These are phyloP conservation scores for Daldinia childiae DNA, from an alignment of 495 filamentous ascomycete genomes.

Conservation along the genomic window DNA sequence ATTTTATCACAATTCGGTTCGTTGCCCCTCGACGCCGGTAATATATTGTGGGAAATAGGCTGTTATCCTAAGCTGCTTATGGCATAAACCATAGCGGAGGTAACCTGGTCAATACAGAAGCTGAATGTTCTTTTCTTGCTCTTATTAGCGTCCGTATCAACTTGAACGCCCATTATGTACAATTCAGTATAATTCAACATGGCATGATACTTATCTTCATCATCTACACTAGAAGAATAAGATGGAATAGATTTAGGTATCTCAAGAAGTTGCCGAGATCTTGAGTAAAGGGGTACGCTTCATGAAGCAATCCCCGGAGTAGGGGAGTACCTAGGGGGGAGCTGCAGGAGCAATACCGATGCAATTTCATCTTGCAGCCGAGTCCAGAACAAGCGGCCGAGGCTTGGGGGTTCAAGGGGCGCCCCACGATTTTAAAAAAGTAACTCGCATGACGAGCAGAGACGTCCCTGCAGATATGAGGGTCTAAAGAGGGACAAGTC, in stretches of 20 bases:
- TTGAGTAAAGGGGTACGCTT: conserved; percentile 12
- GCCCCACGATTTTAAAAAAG: conserved; percentile 43
- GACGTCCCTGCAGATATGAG: conserved; percentile 9
- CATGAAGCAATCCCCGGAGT: conserved; percentile 30
- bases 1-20: conserved; percentile 16
- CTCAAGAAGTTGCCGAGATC: not conserved
- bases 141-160: not conserved
- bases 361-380: conserved; percentile 46
- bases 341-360: conserved; percentile 46
- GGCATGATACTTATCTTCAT: not conserved
- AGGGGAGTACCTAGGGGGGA: conserved; percentile 19
- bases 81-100: conserved; percentile 37
- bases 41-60: conserved; percentile 39
- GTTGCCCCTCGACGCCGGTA: conserved; percentile 28
- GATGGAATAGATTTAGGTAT: not conserved
- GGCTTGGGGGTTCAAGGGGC: conserved; percentile 36
- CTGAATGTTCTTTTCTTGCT: conserved; percentile 1
- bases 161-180: not conserved
- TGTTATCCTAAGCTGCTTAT: conserved; percentile 35
- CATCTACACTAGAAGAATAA: not conserved
- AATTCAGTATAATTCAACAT: not conserved
- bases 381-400: conserved; percentile 39
- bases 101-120: conserved; percentile 3
- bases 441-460: conserved; percentile 33
- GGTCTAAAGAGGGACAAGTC: not conserved